Conservation (phyloP, 192 early-diverging fungal genomes). For the Irineochytrium annulatum region DNA sequence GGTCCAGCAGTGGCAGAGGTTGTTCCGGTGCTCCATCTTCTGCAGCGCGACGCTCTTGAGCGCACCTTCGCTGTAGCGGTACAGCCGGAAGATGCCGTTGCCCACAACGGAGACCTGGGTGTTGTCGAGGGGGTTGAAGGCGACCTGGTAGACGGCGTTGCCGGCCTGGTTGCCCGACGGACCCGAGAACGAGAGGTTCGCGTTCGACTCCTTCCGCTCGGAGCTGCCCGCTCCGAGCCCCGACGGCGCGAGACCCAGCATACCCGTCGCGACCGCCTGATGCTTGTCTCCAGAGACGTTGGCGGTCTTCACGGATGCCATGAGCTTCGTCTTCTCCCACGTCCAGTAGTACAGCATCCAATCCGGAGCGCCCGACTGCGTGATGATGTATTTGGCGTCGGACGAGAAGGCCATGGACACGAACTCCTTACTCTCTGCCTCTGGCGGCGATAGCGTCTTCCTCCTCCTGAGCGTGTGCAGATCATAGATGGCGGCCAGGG, state of each 20-base stretch:
- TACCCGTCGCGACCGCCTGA: not conserved
- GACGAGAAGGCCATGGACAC: conserved; percentile 53
- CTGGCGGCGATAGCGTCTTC: conserved; percentile 39
- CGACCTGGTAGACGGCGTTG: conserved; percentile 38
- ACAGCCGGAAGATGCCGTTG: conserved; percentile 52
- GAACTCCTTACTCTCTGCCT: conserved; percentile 54
- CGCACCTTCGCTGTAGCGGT: conserved; percentile 44
- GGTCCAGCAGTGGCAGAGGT: conserved; percentile 48
- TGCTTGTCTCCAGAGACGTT: conserved; percentile 16
- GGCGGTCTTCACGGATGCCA: conserved; percentile 43
- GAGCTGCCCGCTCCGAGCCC: not conserved
- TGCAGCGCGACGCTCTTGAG: conserved; percentile 39
- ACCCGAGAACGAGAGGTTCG: not conserved
- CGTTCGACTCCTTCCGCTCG: not conserved
- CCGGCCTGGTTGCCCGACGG: not conserved
- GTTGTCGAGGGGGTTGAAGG: conserved; percentile 52
- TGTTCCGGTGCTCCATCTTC: conserved; percentile 50
- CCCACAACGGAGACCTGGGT: conserved; percentile 50
- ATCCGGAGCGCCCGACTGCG: conserved; percentile 51
- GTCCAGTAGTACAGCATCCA: conserved; percentile 58
- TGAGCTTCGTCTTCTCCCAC: conserved; percentile 56
- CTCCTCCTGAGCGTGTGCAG: conserved; percentile 48
- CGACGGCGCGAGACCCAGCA: not conserved
- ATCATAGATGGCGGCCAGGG: conserved; percentile 46
- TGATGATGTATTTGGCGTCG: conserved; percentile 54